Evolutionary conservation across 2,329 filamentous ascomycete genomes (phyloP).

Genomic region (Monilinia polystroma): DNA sequence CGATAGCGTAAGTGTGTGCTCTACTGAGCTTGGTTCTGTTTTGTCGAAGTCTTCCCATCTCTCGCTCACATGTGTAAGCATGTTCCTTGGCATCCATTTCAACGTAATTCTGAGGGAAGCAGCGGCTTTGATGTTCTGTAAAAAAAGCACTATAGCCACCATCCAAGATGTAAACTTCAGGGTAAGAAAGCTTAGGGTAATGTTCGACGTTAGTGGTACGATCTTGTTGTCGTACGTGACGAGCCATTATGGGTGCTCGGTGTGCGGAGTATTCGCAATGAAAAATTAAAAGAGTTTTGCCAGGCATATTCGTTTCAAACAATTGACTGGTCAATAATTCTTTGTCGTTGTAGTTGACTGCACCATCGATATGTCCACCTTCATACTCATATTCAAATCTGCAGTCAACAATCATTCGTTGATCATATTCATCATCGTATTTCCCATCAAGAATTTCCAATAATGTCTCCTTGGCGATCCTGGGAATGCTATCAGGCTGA

Average conservation of each 20-base stretch:
- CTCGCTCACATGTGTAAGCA: constrained; percentile 87
- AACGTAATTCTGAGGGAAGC: constrained; percentile 93
- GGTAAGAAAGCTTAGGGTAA: constrained; percentile 89
- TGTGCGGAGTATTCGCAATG: constrained; percentile 99
- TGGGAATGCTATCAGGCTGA: constrained; percentile 80
- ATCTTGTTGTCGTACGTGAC: constrained; percentile 86
- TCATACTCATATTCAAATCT: constrained; percentile 99
- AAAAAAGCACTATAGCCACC: constrained; percentile 97
- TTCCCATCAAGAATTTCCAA: constrained; percentile 85
- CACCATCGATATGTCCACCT: constrained; percentile 89
- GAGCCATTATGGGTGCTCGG: constrained; percentile 93
- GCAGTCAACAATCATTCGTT: constrained; percentile 89
- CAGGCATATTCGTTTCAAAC: constrained; percentile 63
- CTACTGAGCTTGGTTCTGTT: constrained; percentile 77
- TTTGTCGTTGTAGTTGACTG: constrained; percentile 96
- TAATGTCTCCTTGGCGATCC: constrained; percentile 79
- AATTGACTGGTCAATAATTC: constrained; percentile 78
- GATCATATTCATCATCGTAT: constrained; percentile 72
- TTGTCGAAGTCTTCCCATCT: constrained; percentile 89
- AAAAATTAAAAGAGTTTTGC: constrained; percentile 80
- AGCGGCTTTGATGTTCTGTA: constrained; percentile 71
- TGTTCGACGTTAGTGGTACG: constrained; percentile 79
- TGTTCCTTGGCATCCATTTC: constrained; percentile 95
- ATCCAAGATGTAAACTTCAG: constrained; percentile 94
- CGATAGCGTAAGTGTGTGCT: constrained; percentile 94